Conservation (phyloP, 106 monocot genomes). For the Dendrobium catenatum region DNA sequence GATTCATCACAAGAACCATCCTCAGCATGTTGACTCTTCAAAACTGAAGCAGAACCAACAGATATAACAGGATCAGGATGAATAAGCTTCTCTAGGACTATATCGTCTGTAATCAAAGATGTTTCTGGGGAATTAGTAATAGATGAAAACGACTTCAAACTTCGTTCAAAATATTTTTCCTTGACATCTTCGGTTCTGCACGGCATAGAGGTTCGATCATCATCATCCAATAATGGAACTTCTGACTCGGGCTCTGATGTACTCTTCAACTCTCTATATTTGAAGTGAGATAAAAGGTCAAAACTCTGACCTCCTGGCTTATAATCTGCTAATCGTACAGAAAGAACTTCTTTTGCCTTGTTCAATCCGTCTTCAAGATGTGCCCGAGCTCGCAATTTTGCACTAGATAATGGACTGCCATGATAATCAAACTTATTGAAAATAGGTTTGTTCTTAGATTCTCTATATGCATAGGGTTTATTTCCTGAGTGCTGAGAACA, state of each 20-base stretch:
- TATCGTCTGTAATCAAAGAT: slow-evolving; percentile 8
- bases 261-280: slow-evolving; percentile 33
- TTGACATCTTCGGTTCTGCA: slow-evolving; percentile 18
- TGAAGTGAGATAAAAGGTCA: slow-evolving; percentile 15
- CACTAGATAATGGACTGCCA: neutral
- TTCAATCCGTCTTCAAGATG: neutral
- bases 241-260: slow-evolving; percentile 49
- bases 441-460: slow-evolving; percentile 20
- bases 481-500: slow-evolving; percentile 26
- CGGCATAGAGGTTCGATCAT: neutral
- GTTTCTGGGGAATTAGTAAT: neutral
- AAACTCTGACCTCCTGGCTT: slow-evolving; percentile 2
- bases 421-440: slow-evolving; percentile 15
- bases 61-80: slow-evolving; percentile 16
- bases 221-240: slow-evolving; percentile 25
- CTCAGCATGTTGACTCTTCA: slow-evolving; percentile 8
- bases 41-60: slow-evolving; percentile 8
- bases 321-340: slow-evolving; percentile 2
- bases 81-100: slow-evolving; percentile 30
- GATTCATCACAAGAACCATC: neutral
- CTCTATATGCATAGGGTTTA: slow-evolving; percentile 14
- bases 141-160: neutral
- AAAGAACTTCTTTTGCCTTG: slow-evolving; percentile 5
- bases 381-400: neutral
- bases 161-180: slow-evolving; percentile 13